phyloP scores from a whole-genome alignment of 1,284 basidiomycete genomes.

The Sphaerobolus stellatus region DNA sequence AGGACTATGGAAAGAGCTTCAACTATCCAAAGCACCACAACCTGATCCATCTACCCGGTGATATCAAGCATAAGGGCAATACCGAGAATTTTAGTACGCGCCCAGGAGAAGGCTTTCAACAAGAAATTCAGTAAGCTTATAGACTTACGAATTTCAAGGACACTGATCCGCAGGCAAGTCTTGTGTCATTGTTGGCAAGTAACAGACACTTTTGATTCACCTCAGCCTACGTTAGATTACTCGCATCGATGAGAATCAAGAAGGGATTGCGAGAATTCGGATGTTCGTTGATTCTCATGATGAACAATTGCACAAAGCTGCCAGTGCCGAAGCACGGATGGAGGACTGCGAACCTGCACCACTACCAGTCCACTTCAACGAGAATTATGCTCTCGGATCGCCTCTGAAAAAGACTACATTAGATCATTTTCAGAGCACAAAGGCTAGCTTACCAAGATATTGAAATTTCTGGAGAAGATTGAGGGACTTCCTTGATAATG shows the following conservation, averaged over 20 bases:
- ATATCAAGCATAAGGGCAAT: background rate
- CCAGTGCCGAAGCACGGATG: too few species aligned
- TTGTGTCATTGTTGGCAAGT: too few species aligned
- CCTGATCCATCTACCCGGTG: background rate
- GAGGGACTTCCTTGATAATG: too few species aligned
- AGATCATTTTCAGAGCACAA: too few species aligned
- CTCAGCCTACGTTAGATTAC: background rate
- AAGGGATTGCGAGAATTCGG: background rate
- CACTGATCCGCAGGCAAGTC: background rate
- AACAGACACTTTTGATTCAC: background rate
- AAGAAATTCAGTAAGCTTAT: background rate
- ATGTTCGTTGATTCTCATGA: background rate
- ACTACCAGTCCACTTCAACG: too few species aligned
- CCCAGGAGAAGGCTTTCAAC: background rate
- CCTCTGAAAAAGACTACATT: too few species aligned
- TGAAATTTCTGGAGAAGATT: too few species aligned
- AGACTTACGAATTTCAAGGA: background rate
- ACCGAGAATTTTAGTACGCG: background rate
- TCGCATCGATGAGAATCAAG: background rate
- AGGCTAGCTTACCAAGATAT: too few species aligned
- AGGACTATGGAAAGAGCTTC: background rate
- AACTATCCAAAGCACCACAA: background rate
- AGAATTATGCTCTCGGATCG: too few species aligned
- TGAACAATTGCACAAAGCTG: too few species aligned
- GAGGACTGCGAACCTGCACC: too few species aligned